Base-by-base conservation (phyloP, 2,329 filamentous ascomycete species). In the Sordariomycetes sp. region DNA sequence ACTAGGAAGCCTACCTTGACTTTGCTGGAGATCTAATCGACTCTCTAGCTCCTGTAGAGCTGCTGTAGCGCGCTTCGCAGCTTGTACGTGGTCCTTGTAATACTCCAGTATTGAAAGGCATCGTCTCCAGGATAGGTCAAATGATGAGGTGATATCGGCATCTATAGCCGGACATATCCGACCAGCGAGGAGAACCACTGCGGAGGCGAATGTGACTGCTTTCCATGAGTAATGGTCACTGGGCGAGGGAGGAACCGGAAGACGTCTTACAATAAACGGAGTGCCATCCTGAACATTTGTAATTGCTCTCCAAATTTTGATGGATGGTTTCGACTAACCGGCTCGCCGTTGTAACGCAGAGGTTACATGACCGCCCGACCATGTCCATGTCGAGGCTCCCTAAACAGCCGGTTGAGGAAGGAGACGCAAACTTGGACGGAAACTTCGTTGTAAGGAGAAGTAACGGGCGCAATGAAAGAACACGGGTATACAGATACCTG, bases 201-300 rank as follows among this genome's bases (percentile, higher is more conserved):
- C 54, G 18, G 54, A 40, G 14, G 54, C 54, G 37, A 55, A 55
- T 3, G 54, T 55, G n/a, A 55, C 54, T 55, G 22, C 12, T 4
- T 14, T 16, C 34, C n/a, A 22, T 22, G n/a, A 46, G 6, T 7
- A 18, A n/a, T n/a, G n/a, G 40, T 7, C 16, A 7, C 40, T n/a
- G 40, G 14, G 6, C 6, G 7, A 16, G 11, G 18, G 18, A 16
- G 40, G 40, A 3, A 28, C 22, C 3, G 35, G 24, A 20, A 25
- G 52, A 2, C 18, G 8, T 20, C 35, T 10, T 55, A 55, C 54
- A 55, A 32, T 55, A 55, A 11, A 55, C 54, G 16, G 54, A 55
- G 37, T 55, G 54, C 54, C 54, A 55, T 28, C n/a, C 54, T 2
- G 54, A 55, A 24, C 54, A 37, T 55, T n/a, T 40, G 35, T 55